phyloP scores from a whole-genome alignment of 108 stramenopile genomes.

The Discostella pseudostelligera region DNA sequence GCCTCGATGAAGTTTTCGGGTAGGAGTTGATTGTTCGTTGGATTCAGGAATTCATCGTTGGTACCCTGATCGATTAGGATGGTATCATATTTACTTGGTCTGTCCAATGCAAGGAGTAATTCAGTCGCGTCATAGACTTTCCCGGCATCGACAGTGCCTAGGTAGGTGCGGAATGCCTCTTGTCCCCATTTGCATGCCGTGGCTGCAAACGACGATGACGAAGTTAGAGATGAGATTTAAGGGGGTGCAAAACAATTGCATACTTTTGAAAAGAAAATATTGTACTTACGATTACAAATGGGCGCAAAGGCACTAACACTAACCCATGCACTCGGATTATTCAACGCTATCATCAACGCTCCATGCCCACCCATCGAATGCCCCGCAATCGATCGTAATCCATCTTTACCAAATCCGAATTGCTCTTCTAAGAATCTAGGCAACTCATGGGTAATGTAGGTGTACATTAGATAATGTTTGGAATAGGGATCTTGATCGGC shows the following conservation, averaged over 20 bases:
- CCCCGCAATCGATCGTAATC: conserved; percentile 73
- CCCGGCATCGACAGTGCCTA: conserved; percentile 79
- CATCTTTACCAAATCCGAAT: conserved; percentile 50
- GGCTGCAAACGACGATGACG: too few species aligned
- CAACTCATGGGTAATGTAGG: conserved; percentile 91
- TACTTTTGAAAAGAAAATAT: neutral
- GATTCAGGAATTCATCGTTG: conserved; percentile 66
- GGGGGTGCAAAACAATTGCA: too few species aligned
- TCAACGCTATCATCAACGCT: conserved; percentile 77
- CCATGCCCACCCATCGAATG: conserved; percentile 96
- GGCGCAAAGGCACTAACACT: conserved; percentile 93
- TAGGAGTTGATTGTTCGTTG: conserved; percentile 44
- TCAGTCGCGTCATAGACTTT: conserved; percentile 86
- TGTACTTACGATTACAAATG: conserved; percentile 78
- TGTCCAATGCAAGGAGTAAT: conserved; percentile 49
- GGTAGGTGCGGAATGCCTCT: conserved; percentile 94
- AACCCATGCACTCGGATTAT: conserved; percentile 49
- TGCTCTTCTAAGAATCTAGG: conserved; percentile 67
- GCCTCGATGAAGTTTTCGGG: conserved; percentile 61
- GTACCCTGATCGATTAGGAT: conserved; percentile 84
- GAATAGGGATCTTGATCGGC: conserved; percentile 83
- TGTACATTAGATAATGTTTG: conserved; percentile 93
- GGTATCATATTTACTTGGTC: conserved; percentile 52
- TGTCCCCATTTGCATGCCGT: conserved; percentile 93
- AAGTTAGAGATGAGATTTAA: too few species aligned